Evolutionary conservation across 305 asterid species (phyloP), one percentile per base, ranked within the genome.

Genomic region (Fraxinus nigra): DNA sequence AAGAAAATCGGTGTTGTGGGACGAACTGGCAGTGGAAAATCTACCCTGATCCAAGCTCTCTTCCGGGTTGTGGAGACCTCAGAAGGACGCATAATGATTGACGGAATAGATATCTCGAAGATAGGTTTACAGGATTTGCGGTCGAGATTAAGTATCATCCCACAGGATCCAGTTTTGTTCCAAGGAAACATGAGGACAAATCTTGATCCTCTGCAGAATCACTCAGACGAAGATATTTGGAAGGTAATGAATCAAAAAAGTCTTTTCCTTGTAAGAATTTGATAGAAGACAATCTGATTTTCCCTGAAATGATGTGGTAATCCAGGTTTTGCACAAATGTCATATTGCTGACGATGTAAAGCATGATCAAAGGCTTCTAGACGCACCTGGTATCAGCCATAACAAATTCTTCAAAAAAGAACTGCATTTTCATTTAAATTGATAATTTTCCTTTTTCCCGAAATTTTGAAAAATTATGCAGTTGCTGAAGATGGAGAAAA

Each of bases 11-110:
- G 97, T 3, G 85, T 94, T 7, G 97, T 92, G 82, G 98, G 97
- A 72, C 88, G 98, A 86, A 94, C 97, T 6, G 98, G 98, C 79
- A 91, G 98, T 83, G 98, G 98, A 18, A 92, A 94, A 72, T 92
- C 98, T 34, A 94, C 98, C 78, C 86, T 94, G 18, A 93, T 94
- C 85, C 98, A 94, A 85, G 93, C 98, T 78, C 92, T 94, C 11
- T 94, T 94, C 89, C 85, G 97, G 81, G 97, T 91, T 0, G 97
- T 92, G 30, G 98, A 94, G 86, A 97, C 94, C 77, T 82, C 91
- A 1, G 85, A 85, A 78, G 97, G 97, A 33, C 87, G 89, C 24
- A 94, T 94, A 22, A 4, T 90, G 82, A 92, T 93, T 0, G 98
- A 94, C 85, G 97, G 92, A 65, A 8, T 92, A 0, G 92, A 92